These are phyloP conservation scores for Spiromastix sp. DNA, from an alignment of 2,329 filamentous ascomycete genomes.

Conservation along the genomic window DNA sequence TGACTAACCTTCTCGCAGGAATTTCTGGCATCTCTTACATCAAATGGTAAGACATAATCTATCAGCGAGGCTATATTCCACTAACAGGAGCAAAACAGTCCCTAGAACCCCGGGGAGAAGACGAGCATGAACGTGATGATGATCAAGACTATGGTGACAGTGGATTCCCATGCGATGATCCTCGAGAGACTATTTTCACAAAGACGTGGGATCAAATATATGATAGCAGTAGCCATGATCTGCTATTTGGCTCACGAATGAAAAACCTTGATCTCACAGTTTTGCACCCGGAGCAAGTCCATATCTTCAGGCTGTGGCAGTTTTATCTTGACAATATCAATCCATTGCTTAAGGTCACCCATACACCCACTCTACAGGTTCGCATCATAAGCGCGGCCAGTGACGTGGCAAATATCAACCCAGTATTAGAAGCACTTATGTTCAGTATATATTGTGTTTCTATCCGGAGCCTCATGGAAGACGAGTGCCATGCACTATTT, in stretches of 20 bases:
- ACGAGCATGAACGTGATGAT: constrained; percentile 1
- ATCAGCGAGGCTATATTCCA: neutral
- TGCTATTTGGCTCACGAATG: constrained; percentile 2
- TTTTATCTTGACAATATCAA: constrained; percentile 64
- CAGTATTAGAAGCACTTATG: constrained; percentile 30
- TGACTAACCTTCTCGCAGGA: neutral
- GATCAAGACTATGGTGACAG: neutral
- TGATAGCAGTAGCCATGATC: constrained; percentile 1
- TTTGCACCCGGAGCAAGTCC: constrained; percentile 15
- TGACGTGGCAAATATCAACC: constrained; percentile 35
- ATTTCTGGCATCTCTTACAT: neutral
- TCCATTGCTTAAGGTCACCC: constrained; percentile 59
- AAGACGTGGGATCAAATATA: neutral
- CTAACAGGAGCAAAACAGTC: neutral
- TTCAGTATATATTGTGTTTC: constrained; percentile 59
- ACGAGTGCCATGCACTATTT: constrained; percentile 41
- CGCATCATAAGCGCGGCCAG: constrained; percentile 51
- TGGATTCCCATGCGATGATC: no score
- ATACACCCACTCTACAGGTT: constrained; percentile 59
- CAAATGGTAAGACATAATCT: neutral
- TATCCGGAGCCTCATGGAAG: constrained; percentile 43
- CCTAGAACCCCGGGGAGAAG: neutral
- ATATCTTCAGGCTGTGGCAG: constrained; percentile 63
- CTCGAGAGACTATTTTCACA: no score
- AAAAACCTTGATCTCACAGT: neutral